Evolutionary conservation across 2,329 filamentous ascomycete species (phyloP), one percentile per base, ranked within the genome.

Genomic region (Trichothecium roseum): DNA sequence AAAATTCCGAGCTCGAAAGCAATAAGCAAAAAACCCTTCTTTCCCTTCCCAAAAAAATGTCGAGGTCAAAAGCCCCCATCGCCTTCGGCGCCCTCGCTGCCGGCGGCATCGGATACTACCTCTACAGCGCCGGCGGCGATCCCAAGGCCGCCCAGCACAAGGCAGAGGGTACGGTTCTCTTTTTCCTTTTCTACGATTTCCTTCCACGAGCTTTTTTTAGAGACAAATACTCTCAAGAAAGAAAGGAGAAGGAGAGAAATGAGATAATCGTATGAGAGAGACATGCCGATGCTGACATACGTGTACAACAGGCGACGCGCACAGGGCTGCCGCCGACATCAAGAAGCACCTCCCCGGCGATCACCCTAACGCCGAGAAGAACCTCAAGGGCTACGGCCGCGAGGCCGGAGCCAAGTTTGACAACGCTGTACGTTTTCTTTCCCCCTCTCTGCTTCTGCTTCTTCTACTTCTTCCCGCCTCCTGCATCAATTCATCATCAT

Each of bases 111-210:
- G 86, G 83, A 30, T 96, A 94, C 71, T 96, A 96, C 68, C 73
- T 96, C 43, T 98, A 94, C 69, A 70, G 64, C 35, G 82, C 88
- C 13, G 89, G 89, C 42, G 88, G 89, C 39, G 74, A 78, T 57
- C 71, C 85, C 35, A 84, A 82, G 60, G 77, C 73, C 34, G 89
- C 88, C n/a, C 77, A 87, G 71, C 84, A 89, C 69, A 70, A 91
- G 59, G 72, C 84, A 47, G 84, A 94, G 67, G 74, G 89, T 94
- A 64, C 31, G 78, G 42, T 13, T 17, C 12, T 32, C 18, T 13
- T 35, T 18, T n/a, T n/a, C n/a, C n/a, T n/a, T n/a, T n/a, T n/a
- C n/a, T n/a, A n/a, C n/a, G n/a, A n/a, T n/a, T n/a, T n/a, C n/a
- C n/a, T 35, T 22, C 16, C 30, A 29, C 14, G 17, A 33, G n/a